phyloP scores from a whole-genome alignment of 192 early-diverging fungal genomes.

The Coemansia sp. region DNA sequence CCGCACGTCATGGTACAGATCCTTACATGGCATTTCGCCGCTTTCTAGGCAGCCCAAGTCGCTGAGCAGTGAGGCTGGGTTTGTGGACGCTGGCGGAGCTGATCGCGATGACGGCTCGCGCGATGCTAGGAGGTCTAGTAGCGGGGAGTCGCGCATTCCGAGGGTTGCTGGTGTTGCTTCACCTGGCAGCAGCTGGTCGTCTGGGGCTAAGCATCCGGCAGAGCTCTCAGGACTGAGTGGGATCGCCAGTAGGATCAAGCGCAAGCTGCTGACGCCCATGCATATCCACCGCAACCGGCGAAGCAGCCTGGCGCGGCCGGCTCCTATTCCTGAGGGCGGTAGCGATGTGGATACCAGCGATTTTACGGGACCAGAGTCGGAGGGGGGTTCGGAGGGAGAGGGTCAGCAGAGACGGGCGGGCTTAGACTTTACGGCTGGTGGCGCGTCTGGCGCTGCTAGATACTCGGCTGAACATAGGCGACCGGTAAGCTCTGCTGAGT shows the following conservation, averaged over 20 bases:
- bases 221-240: slow-evolving; percentile 9
- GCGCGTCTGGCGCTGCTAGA: background rate
- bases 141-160: slow-evolving; percentile 17
- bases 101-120: background rate
- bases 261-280: slow-evolving; percentile 25
- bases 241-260: slow-evolving; percentile 9
- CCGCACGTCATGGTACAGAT: slow-evolving; percentile 42
- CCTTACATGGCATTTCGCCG: slow-evolving; percentile 47
- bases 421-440: background rate
- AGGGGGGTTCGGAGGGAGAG: background rate
- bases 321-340: slow-evolving; percentile 4
- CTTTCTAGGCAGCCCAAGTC: slow-evolving; percentile 43
- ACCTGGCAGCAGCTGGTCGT: background rate
- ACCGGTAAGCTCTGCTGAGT: background rate
- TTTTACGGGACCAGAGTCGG: slow-evolving; percentile 11
- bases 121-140: background rate
- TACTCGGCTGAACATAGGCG: background rate
- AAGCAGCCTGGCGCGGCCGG: slow-evolving; percentile 13
- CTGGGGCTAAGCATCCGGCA: background rate
- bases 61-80: slow-evolving; percentile 44
- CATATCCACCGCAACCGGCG: slow-evolving; percentile 4
- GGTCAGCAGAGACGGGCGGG: background rate
- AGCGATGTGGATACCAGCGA: slow-evolving; percentile 15
- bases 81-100: background rate
- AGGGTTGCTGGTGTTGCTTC: slow-evolving; percentile 19